phyloP scores from a whole-genome alignment of 139 green algal species.

The Haematococcus sp. region DNA sequence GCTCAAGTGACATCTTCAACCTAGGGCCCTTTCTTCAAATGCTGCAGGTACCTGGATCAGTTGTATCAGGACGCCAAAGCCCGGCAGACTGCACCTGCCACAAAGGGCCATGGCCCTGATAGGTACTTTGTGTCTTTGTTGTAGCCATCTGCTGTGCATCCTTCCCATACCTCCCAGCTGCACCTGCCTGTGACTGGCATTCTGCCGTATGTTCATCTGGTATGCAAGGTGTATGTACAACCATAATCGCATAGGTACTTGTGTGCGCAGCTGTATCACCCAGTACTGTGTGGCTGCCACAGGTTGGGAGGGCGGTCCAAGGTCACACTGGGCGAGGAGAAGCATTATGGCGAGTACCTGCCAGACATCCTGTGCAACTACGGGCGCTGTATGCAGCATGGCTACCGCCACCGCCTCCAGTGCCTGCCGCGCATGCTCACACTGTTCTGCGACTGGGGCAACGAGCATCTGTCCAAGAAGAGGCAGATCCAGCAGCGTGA shows the following conservation, averaged over 20 bases:
- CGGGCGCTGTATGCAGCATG: constrained; percentile 29
- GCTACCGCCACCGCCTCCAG: constrained; percentile 68
- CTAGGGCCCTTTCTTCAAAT: too few species aligned
- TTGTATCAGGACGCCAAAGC: constrained; percentile 54
- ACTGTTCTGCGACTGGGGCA: constrained; percentile 91
- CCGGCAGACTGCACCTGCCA: background rate
- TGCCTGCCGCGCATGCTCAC: constrained; percentile 91
- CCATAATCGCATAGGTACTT: too few species aligned
- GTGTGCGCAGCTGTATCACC: too few species aligned
- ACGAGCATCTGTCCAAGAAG: constrained; percentile 14
- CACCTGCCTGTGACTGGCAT: too few species aligned
- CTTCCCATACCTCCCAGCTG: too few species aligned
- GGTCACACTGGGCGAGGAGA: constrained; percentile 59
- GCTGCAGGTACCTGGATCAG: constrained; percentile 78
- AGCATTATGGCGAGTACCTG: constrained; percentile 62
- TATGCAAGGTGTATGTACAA: too few species aligned
- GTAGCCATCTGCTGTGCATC: too few species aligned
- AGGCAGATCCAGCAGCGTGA: background rate
- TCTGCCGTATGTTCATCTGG: too few species aligned
- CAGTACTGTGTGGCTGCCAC: too few species aligned
- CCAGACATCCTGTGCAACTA: constrained; percentile 62
- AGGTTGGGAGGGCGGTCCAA: constrained; percentile 39
- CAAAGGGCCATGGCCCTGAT: background rate
- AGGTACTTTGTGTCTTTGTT: too few species aligned
- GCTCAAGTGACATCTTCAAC: too few species aligned